phyloP scores from a whole-genome alignment of 2,329 filamentous ascomycete genomes.

The Trichophyton verrucosum region DNA sequence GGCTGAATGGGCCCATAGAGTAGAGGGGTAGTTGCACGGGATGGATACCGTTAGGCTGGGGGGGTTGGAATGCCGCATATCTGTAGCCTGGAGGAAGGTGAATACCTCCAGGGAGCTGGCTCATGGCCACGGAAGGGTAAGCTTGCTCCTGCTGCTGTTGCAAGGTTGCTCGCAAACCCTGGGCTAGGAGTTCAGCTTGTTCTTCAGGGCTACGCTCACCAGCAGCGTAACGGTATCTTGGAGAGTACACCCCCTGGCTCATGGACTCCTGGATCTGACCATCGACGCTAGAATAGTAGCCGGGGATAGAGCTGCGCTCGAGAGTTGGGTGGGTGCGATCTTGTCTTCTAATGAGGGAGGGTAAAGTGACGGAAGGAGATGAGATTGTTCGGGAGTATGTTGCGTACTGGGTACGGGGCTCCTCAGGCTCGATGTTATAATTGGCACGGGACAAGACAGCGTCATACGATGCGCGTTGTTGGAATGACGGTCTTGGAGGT shows the following conservation, averaged over 20 bases:
- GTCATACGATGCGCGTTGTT: not conserved
- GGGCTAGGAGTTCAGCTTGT: conserved; percentile 37
- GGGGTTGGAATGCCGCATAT: conserved; percentile 23
- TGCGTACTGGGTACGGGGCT: not conserved
- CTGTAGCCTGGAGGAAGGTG: conserved; percentile 19
- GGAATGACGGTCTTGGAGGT: not conserved
- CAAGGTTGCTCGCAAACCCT: conserved; percentile 38
- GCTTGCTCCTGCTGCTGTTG: conserved; percentile 20
- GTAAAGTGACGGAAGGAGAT: not conserved
- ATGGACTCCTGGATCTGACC: conserved; percentile 14
- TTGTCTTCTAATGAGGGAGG: conserved; percentile 1
- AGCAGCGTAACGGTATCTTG: conserved; percentile 9
- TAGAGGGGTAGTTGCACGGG: not conserved
- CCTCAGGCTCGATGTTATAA: not conserved
- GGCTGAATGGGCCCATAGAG: not conserved
- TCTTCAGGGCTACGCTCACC: conserved; percentile 23
- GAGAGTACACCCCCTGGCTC: conserved; percentile 29
- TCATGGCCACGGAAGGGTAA: not conserved
- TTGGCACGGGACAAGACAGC: not conserved
- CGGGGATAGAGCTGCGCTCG: not conserved
- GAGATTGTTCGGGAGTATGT: not conserved
- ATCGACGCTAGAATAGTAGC: conserved; percentile 18
- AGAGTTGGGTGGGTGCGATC: not conserved
- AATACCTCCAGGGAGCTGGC: not conserved
- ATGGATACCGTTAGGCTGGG: conserved; percentile 23